These are phyloP conservation scores for Lophiostoma macrostomum DNA, from an alignment of 495 filamentous ascomycete genomes.

Conservation along the genomic window DNA sequence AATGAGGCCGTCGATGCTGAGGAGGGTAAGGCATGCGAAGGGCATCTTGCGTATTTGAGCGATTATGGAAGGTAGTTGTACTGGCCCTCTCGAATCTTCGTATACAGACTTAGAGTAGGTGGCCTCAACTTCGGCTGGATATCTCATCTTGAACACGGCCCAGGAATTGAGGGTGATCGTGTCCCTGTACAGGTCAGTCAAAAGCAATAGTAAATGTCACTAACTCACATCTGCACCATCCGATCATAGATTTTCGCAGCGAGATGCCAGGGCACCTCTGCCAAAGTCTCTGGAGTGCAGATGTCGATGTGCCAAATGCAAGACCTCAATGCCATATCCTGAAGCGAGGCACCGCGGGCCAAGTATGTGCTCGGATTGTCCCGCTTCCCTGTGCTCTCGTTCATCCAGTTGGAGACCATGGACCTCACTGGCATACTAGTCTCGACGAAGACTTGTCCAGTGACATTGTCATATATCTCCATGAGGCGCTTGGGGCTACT, in stretches of 20 bases:
- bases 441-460: constrained; percentile 13
- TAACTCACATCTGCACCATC: constrained; percentile 14
- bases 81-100: background rate
- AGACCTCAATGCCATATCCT: constrained; percentile 11
- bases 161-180: constrained; percentile 12
- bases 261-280: constrained; percentile 1
- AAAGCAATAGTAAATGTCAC: background rate
- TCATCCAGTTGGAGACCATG: constrained; percentile 9
- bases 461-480: constrained; percentile 4
- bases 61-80: background rate
- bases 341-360: constrained; percentile 1
- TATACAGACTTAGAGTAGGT: constrained; percentile 6
- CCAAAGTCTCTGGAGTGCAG: constrained; percentile 1
- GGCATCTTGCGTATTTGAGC: too few relatives aligned
- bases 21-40: background rate
- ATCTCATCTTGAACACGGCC: constrained; percentile 7
- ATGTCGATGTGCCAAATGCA: constrained; percentile 8
- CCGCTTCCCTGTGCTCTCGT: constrained; percentile 3
- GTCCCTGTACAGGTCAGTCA: background rate
- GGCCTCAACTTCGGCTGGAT: background rate
- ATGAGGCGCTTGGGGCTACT: background rate
- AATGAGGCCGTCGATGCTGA: too few relatives aligned
- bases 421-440: background rate
- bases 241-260: constrained; percentile 8
- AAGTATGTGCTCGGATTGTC: background rate